Percentiles rank a stretch among this genome's conserved stretches.
Evolutionary conservation across 495 filamentous ascomycete genomes (phyloP).

Genomic region (Neohortaea acidophila): DNA sequence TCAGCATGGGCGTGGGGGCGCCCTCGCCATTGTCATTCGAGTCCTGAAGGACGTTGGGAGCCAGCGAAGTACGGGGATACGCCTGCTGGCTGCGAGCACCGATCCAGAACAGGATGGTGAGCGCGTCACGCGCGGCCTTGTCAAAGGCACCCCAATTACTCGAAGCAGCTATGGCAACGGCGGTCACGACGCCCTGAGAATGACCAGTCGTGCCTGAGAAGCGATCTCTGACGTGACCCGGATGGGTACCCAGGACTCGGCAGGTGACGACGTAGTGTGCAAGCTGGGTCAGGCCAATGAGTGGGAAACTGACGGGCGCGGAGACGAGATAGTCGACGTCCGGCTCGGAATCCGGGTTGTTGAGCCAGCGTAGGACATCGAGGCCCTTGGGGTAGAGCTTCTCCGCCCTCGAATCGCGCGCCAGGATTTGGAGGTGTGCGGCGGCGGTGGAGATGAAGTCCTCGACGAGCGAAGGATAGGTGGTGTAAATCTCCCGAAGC

Average conservation of each 20-base stretch:
- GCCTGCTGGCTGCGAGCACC: conserved; percentile 96
- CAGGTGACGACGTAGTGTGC: conserved; percentile 89
- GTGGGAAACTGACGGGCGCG: conserved; percentile 87
- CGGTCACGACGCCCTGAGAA: conserved; percentile 89
- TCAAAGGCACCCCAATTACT: conserved; percentile 82
- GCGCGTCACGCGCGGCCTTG: conserved; percentile 54
- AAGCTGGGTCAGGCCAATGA: conserved; percentile 90
- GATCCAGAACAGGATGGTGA: conserved; percentile 98
- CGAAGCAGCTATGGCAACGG: conserved; percentile 78
- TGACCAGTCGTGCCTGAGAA: conserved; percentile 85
- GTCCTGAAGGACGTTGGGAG: conserved; percentile 84
- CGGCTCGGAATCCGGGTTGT: conserved; percentile 70
- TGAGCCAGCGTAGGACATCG: conserved; percentile 85
- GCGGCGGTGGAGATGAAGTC: conserved; percentile 67
- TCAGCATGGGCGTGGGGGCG: conserved; percentile 89
- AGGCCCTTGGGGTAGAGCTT: conserved; percentile 94
- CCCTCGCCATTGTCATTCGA: conserved; percentile 90
- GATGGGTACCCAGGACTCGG: conserved; percentile 70
- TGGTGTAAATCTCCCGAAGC: conserved; percentile 73
- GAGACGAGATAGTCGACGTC: conserved; percentile 93
- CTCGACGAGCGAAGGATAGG: conserved; percentile 79
- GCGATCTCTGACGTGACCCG: conserved; percentile 67
- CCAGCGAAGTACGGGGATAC: conserved; percentile 83
- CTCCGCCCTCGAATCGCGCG: conserved; percentile 68
- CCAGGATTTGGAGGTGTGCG: conserved; percentile 66